Percentiles rank a stretch among this genome's conserved stretches.
These are phyloP conservation scores for Euphorbia schlechtendalii DNA, from an alignment of 441 rosid species.

Conservation along the genomic window DNA sequence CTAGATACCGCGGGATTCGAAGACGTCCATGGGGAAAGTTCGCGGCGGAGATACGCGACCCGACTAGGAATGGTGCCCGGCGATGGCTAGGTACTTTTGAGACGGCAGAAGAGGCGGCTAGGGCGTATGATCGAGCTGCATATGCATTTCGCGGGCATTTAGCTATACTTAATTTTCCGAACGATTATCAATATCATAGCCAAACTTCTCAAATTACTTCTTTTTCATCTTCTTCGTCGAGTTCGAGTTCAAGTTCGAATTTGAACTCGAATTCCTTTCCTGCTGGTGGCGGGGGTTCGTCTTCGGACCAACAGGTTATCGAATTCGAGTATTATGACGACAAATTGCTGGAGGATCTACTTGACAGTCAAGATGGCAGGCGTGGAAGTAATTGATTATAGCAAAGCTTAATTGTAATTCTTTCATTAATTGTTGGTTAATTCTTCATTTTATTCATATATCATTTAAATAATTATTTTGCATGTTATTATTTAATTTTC, in stretches of 20 bases:
- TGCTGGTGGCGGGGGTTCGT: slow-evolving; percentile 12
- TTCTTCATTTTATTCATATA: neutral
- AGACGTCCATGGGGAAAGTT: slow-evolving; percentile 78
- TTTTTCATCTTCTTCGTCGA: slow-evolving; percentile 21
- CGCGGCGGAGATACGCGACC: slow-evolving; percentile 82
- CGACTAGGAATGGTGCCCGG: slow-evolving; percentile 58
- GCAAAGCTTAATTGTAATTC: neutral
- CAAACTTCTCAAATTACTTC: slow-evolving; percentile 7
- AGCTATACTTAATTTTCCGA: slow-evolving; percentile 76
- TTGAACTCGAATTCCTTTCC: no score
- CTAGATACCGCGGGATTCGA: slow-evolving; percentile 54
- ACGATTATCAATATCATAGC: slow-evolving; percentile 37
- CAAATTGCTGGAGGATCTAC: slow-evolving; percentile 66
- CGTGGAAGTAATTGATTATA: neutral
- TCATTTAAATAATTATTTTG: neutral
- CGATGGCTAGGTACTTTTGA: slow-evolving; percentile 74
- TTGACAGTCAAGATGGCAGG: slow-evolving; percentile 22
- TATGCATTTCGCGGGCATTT: slow-evolving; percentile 53
- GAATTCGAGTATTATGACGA: slow-evolving; percentile 75
- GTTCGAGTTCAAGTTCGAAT: slow-evolving; percentile 1
- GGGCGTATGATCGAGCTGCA: slow-evolving; percentile 74
- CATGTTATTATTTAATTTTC: neutral
- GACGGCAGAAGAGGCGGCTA: slow-evolving; percentile 70
- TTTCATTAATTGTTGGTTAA: neutral
- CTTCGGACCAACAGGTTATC: slow-evolving; percentile 33